These are phyloP conservation scores for Panicum miliaceum DNA, from an alignment of 176 grass and related monocot genomes.

Conservation along the genomic window DNA sequence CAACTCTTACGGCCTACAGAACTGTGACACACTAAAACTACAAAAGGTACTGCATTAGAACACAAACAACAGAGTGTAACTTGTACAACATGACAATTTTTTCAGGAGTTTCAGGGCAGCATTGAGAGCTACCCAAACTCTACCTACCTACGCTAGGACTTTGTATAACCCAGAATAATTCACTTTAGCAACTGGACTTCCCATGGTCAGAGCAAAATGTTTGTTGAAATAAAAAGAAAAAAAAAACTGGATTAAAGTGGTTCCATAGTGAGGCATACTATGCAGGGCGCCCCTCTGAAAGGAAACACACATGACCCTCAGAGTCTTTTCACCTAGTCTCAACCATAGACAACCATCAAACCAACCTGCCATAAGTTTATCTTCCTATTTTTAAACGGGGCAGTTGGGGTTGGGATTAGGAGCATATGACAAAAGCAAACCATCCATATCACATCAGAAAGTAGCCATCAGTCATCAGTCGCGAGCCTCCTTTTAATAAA, in stretches of 20 bases:
- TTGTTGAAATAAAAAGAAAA: neutral
- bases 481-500: constrained; percentile 34
- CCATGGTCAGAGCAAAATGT: neutral
- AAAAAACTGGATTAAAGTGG: constrained; percentile 14
- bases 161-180: constrained; percentile 14
- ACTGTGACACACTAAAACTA: constrained; percentile 18
- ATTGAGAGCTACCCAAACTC: neutral
- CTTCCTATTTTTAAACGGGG: constrained; percentile 30
- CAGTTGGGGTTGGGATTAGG: constrained; percentile 51
- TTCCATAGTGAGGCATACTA: constrained; percentile 42
- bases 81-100: neutral
- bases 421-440: constrained; percentile 48
- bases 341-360: constrained; percentile 30
- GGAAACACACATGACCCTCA: constrained; percentile 36
- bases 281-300: constrained; percentile 30
- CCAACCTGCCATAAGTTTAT: constrained; percentile 8
- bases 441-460: constrained; percentile 25
- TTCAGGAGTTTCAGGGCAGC: neutral
- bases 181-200: constrained; percentile 15
- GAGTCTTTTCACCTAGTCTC: constrained; percentile 49
- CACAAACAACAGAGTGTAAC: neutral
- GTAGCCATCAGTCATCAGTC: constrained; percentile 30
- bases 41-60: neutral
- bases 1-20: constrained; percentile 9
- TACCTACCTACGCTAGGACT: constrained; percentile 4